Conservation (phyloP, 129 eudicot species). For the Flaveria ramosissima region DNA sequence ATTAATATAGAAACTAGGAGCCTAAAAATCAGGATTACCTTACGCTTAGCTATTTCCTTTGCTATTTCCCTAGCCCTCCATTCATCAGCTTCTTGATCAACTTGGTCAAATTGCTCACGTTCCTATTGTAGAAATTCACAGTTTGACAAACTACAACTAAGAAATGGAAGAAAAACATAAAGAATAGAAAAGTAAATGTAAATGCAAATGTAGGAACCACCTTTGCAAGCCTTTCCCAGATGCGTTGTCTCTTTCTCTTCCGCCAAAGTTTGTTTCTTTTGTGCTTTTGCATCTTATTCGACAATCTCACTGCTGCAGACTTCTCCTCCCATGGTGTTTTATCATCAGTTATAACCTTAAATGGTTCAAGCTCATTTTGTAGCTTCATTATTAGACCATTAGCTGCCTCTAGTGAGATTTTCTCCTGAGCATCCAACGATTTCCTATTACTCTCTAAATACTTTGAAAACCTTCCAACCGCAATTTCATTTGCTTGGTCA, state of each 20-base stretch:
- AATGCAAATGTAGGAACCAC: conserved; percentile 32
- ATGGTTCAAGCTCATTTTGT: conserved; percentile 74
- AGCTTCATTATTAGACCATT: conserved; percentile 67
- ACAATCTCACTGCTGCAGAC: conserved; percentile 69
- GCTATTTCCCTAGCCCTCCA: conserved; percentile 95
- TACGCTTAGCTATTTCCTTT: conserved; percentile 76
- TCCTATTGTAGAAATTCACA: conserved; percentile 43
- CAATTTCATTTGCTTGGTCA: conserved; percentile 21
- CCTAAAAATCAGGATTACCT: conserved; percentile 43
- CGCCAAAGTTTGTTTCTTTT: conserved; percentile 90
- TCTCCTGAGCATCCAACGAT: conserved; percentile 55
- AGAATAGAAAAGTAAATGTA: not conserved
- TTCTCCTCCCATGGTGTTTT: conserved; percentile 90
- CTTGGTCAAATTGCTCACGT: conserved; percentile 60
- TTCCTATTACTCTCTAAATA: conserved; percentile 48
- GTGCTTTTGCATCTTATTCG: conserved; percentile 64
- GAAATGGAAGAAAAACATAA: not conserved
- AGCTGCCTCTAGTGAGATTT: conserved; percentile 60
- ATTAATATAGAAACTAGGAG: not conserved
- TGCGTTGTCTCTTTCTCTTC: conserved; percentile 66
- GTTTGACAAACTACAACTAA: not conserved
- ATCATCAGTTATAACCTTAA: conserved; percentile 65
- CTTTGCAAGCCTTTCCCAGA: conserved; percentile 66
- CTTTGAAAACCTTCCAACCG: conserved; percentile 33
- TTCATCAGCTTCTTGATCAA: conserved; percentile 93